Evolutionary conservation across 345 rosid species (phyloP).

Genomic region (Brassica nigra): DNA sequence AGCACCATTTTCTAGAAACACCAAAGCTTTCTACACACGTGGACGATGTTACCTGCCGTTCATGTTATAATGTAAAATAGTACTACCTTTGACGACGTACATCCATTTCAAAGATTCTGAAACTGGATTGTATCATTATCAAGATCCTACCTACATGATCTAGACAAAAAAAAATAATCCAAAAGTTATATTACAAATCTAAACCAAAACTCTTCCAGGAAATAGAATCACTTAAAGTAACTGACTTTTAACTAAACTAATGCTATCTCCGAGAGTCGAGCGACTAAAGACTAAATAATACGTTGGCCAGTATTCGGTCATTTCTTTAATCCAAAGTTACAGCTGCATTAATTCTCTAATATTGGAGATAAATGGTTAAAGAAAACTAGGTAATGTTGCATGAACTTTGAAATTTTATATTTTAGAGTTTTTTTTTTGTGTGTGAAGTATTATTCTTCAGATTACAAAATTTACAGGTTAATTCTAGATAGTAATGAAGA

Average conservation of each 20-base stretch:
- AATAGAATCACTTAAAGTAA: neutral
- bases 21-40: slow-evolving; percentile 26
- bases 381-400: neutral
- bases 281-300: neutral
- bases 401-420: neutral
- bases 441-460: no score
- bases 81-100: slow-evolving; percentile 18
- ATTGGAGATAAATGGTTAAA: neutral
- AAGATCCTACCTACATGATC: slow-evolving; percentile 36
- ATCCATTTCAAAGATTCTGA: slow-evolving; percentile 29
- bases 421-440: neutral
- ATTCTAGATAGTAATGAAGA: no score
- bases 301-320: neutral
- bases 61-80: neutral
- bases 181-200: neutral
- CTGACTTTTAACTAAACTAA: neutral
- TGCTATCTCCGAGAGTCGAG: slow-evolving; percentile 1
- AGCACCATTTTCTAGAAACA: slow-evolving; percentile 14
- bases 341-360: neutral
- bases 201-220: neutral
- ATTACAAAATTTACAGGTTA: neutral
- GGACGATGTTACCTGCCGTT: slow-evolving; percentile 34
- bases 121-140: slow-evolving; percentile 18
- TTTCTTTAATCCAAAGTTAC: neutral
- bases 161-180: neutral